These are phyloP conservation scores for Xenoacremonium recifei DNA, from an alignment of 2,329 filamentous ascomycete genomes.

Conservation along the genomic window DNA sequence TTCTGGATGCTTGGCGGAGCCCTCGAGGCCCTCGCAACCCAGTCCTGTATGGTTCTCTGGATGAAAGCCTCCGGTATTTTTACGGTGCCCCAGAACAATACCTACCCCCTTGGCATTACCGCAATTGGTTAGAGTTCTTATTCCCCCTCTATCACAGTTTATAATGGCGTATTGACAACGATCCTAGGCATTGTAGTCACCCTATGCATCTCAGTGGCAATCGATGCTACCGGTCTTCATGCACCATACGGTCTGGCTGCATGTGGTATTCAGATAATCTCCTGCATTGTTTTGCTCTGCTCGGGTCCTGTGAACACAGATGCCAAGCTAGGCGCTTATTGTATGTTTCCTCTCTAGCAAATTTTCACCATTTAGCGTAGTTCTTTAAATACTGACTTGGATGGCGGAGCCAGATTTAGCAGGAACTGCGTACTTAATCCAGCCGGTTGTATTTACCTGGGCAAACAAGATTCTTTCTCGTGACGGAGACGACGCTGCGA, in stretches of 20 bases:
- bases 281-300: slow-evolving; percentile 32
- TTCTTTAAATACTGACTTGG: slow-evolving; percentile 15
- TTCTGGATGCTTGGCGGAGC: no score
- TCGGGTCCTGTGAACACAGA: slow-evolving; percentile 27
- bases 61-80: no score
- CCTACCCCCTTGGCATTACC: no score
- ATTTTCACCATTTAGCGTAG: not conserved
- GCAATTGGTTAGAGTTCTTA: no score
- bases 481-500: no score
- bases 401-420: slow-evolving; percentile 33
- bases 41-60: no score
- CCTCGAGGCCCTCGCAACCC: no score
- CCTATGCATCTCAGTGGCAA: slow-evolving; percentile 34
- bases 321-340: slow-evolving; percentile 16
- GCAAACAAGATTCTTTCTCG: slow-evolving; percentile 38
- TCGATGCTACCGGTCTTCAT: slow-evolving; percentile 34
- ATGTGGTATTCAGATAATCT: slow-evolving; percentile 30
- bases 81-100: no score
- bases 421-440: slow-evolving; percentile 39
- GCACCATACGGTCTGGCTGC: slow-evolving; percentile 33
- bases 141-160: no score
- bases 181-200: no score
- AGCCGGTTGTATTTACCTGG: slow-evolving; percentile 40
- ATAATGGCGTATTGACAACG: no score
- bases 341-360: slow-evolving; percentile 2